Percentiles rank a stretch among this genome's conserved stretches.
Conservation (phyloP, 805 yeast genomes). For the Barnettozyma botsteinii region DNA sequence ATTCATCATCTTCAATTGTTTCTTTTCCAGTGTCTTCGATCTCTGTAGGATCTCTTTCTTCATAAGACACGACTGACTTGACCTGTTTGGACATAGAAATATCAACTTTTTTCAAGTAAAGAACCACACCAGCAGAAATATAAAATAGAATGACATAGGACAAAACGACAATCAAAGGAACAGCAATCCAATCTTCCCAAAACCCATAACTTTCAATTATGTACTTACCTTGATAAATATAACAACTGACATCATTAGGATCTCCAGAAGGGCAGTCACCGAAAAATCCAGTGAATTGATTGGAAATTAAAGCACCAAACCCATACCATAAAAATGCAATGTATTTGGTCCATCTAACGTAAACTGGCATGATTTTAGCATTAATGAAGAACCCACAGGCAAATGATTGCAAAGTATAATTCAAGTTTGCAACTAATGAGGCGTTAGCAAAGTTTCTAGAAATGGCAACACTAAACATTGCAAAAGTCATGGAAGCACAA, state of each 20-base stretch:
- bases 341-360: slow-evolving; percentile 81
- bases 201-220: slow-evolving; percentile 56
- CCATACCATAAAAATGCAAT: slow-evolving; percentile 74
- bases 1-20: slow-evolving; percentile 1
- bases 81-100: slow-evolving; percentile 22
- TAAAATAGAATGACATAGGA: slow-evolving; percentile 56
- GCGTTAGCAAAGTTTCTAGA: slow-evolving; percentile 24
- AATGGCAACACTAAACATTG: slow-evolving; percentile 32
- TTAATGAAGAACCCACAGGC: slow-evolving; percentile 81
- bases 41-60: slow-evolving; percentile 1
- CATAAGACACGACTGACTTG: slow-evolving; percentile 5
- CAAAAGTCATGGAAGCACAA: slow-evolving; percentile 51
- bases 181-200: slow-evolving; percentile 55
- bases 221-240: slow-evolving; percentile 46
- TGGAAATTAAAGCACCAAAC: slow-evolving; percentile 61
- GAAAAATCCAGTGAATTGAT: slow-evolving; percentile 54
- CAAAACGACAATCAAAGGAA: slow-evolving; percentile 56
- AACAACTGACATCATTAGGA: slow-evolving; percentile 29
- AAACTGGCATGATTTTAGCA: slow-evolving; percentile 69
- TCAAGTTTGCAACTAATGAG: slow-evolving; percentile 20
- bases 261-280: slow-evolving; percentile 50
- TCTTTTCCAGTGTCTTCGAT: background rate
- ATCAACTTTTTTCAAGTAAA: slow-evolving; percentile 38
- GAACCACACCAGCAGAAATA: slow-evolving; percentile 39
- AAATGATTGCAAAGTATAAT: slow-evolving; percentile 52